These are phyloP conservation scores for Warburgia ugandensis DNA, from an alignment of 164 flowering plant genomes.

Conservation along the genomic window DNA sequence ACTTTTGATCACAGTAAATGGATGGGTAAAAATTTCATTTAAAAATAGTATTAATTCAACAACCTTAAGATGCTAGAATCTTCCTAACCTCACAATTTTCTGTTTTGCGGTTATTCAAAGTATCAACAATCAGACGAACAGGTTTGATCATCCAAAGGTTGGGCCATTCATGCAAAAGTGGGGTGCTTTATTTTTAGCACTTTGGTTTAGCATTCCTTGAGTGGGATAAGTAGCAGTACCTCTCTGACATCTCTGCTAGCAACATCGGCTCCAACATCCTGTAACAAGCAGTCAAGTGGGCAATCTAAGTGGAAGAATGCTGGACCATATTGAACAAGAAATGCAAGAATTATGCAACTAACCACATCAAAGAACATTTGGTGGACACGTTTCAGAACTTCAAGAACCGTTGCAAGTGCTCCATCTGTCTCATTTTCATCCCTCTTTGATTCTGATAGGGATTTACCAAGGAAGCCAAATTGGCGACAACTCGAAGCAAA, in stretches of 20 bases:
- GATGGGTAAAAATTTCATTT: too few relatives aligned
- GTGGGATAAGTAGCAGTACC: slow-evolving; percentile 23
- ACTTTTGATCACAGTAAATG: too few relatives aligned
- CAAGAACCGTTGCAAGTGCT: slow-evolving; percentile 60
- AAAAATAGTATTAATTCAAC: too few relatives aligned
- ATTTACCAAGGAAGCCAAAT: slow-evolving; percentile 39
- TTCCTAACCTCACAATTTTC: too few relatives aligned
- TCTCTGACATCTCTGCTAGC: slow-evolving; percentile 55
- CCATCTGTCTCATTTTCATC: slow-evolving; percentile 80
- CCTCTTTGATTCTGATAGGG: slow-evolving; percentile 54
- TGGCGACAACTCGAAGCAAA: slow-evolving; percentile 72
- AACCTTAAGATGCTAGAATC: background rate
- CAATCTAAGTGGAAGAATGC: background rate
- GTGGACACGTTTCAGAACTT: slow-evolving; percentile 53
- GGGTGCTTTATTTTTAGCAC: too few relatives aligned
- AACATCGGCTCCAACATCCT: slow-evolving; percentile 34
- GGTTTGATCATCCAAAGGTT: background rate
- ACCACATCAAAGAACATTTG: slow-evolving; percentile 49
- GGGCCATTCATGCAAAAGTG: too few relatives aligned
- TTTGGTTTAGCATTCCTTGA: background rate
- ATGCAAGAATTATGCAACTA: slow-evolving; percentile 7
- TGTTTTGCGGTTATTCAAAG: too few relatives aligned
- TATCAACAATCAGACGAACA: background rate
- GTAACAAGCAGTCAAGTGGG: slow-evolving; percentile 15
- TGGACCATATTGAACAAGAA: background rate